These are phyloP conservation scores for Blepharisma stoltei DNA, from an alignment of 73 alveolate species.

Conservation along the genomic window DNA sequence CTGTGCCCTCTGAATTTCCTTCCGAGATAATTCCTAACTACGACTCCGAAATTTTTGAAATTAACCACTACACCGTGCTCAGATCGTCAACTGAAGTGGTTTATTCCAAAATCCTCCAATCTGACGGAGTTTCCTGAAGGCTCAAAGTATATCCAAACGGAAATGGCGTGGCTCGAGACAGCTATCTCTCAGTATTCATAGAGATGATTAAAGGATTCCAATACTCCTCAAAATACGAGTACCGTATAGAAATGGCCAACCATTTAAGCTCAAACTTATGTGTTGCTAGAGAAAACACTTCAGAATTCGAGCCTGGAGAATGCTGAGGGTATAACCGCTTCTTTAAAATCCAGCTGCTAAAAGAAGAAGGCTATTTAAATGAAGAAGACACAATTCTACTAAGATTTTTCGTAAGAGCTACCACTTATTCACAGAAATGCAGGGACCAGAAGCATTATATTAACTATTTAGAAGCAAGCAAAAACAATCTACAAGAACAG, in stretches of 20 bases:
- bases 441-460: conserved; percentile 84
- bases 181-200: conserved; percentile 78
- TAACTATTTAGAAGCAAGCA: conserved; percentile 44
- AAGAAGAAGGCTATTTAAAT: conserved; percentile 81
- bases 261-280: conserved; percentile 49
- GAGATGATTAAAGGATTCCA: conserved; percentile 81
- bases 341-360: conserved; percentile 74
- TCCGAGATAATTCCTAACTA: conserved; percentile 85
- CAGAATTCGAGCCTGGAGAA: conserved; percentile 94
- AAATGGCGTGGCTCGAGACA: conserved; percentile 80
- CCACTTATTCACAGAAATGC: conserved; percentile 65
- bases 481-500: not conserved
- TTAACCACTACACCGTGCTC: conserved; percentile 60
- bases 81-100: conserved; percentile 61
- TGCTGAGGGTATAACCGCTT: conserved; percentile 98
- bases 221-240: conserved; percentile 81
- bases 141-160: conserved; percentile 94
- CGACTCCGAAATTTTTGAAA: conserved; percentile 65
- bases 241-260: conserved; percentile 86
- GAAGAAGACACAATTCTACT: conserved; percentile 69
- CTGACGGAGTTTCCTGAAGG: conserved; percentile 90
- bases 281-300: conserved; percentile 79
- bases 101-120: conserved; percentile 75
- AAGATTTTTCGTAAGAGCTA: conserved; percentile 87
- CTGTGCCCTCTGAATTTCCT: conserved; percentile 49